Evolutionary conservation across 768 basidiomycete genomes (phyloP), one percentile per base, ranked within the genome.

Genomic region (Vararia minispora): DNA sequence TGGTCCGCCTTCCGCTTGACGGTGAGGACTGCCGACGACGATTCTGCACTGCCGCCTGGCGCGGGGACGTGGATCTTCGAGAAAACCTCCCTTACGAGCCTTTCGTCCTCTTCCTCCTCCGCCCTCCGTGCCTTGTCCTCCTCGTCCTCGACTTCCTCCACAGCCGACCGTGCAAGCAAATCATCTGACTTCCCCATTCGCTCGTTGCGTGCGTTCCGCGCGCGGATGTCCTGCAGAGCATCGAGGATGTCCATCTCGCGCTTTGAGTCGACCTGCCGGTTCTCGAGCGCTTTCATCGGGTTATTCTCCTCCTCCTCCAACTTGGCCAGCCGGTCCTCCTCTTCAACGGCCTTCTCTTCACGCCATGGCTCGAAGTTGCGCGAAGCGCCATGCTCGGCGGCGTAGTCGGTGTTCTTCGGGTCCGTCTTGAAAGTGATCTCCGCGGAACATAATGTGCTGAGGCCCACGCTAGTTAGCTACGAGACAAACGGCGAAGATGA

Each of bases 381-480:
- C 4, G 86, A 90, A 21, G 95, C 95, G 22, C 95, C 95, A 53
- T 97, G 94, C 61, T 99, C 94, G 29, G 88, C 89, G 14, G 69
- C 28, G 49, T 94, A 94, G 56, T 94, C 90, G 1, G 91, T 92
- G 55, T 95, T 91, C 71, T 94, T 94, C 14, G 94, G 94, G 56
- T 99, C 94, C 0, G 95, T 99, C 60, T 98, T 98, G 78, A 99
- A 99, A 0, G 95, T 98, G 48, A 99, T 98, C 57, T 99, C 95
- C 7, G 94, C 85, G 3, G 91, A 95, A 56, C 95, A 99, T 27
- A 91, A 63, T 11, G 91, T 92, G 53, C 94, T 94, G 48, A 34
- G 6, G 22, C 10, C 10, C 17, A 8, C 16, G 33, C 66, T 30
- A 55, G 45, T 20, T n/a, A 5, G 32, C 7, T 23, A 31, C 5